Percentiles rank a stretch among this genome's conserved stretches.
These are phyloP conservation scores for Rhizopus sp. DNA, from an alignment of 371 early-diverging fungal species.

Conservation along the genomic window DNA sequence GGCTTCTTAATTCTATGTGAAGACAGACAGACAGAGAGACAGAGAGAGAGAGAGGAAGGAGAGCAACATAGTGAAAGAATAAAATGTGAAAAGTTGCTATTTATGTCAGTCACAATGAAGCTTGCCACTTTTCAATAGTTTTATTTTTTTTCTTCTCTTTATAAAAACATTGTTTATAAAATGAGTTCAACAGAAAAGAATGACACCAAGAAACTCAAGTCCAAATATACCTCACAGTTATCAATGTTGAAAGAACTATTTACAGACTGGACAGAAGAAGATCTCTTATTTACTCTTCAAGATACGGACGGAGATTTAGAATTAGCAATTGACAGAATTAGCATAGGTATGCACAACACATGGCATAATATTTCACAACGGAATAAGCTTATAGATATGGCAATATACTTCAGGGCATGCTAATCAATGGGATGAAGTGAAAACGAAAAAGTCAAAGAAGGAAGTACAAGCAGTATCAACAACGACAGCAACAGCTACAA, in stretches of 20 bases:
- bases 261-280: slow-evolving; percentile 88
- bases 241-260: slow-evolving; percentile 81
- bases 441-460: slow-evolving; percentile 71
- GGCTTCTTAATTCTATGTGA: no score
- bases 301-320: slow-evolving; percentile 89
- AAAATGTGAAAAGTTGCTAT: no score
- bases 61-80: no score
- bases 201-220: slow-evolving; percentile 67
- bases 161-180: background rate
- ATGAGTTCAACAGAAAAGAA: slow-evolving; percentile 35
- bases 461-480: slow-evolving; percentile 44
- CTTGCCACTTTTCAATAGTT: no score
- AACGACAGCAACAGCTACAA: slow-evolving; percentile 21
- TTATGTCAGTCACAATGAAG: no score
- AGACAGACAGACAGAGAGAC: no score
- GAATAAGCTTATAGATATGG: background rate
- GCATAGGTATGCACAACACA: slow-evolving; percentile 70
- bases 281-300: slow-evolving; percentile 81
- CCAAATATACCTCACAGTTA: slow-evolving; percentile 67
- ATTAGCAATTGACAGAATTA: slow-evolving; percentile 77
- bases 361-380: slow-evolving; percentile 4
- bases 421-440: slow-evolving; percentile 90
- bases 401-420: slow-evolving; percentile 66
- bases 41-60: no score
- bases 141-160: background rate